Conservation (phyloP, 371 early-diverging fungal genomes). For the Mortierella sp. region DNA sequence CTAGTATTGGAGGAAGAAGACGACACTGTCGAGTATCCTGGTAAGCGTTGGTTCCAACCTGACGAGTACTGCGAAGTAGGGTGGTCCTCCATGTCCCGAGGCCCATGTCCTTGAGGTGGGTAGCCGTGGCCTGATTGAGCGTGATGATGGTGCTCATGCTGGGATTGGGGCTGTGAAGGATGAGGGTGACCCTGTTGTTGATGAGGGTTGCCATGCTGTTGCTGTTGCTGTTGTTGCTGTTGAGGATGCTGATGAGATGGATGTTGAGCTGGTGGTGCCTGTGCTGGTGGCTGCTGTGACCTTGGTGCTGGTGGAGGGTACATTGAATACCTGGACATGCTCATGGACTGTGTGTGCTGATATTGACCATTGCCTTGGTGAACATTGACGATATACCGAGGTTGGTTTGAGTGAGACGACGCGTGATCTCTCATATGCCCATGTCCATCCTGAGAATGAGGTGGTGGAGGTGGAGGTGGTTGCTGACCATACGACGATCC, state of each 20-base stretch:
- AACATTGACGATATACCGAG: slow-evolving; percentile 28
- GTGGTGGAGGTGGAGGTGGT: slow-evolving; percentile 7
- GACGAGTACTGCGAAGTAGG: slow-evolving; percentile 43
- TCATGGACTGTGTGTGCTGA: slow-evolving; percentile 40
- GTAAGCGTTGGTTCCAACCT: slow-evolving; percentile 56
- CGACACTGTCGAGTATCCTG: slow-evolving; percentile 48
- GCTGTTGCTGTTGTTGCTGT: slow-evolving; percentile 28
- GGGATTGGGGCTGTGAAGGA: slow-evolving; percentile 22
- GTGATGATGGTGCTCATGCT: slow-evolving; percentile 35
- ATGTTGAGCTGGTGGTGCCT: slow-evolving; percentile 16
- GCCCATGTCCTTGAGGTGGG: slow-evolving; percentile 21
- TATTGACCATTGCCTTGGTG: slow-evolving; percentile 41
- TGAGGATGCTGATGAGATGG: slow-evolving; percentile 24
- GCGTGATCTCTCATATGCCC: slow-evolving; percentile 18
- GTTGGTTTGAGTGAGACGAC: slow-evolving; percentile 1
- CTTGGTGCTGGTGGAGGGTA: slow-evolving; percentile 45
- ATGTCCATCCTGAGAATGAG: slow-evolving; percentile 32
- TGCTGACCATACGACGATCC: slow-evolving; percentile 30
- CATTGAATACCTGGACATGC: slow-evolving; percentile 53
- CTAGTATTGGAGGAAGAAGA: slow-evolving; percentile 42
- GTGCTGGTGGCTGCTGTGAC: slow-evolving; percentile 21
- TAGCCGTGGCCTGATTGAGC: slow-evolving; percentile 30
- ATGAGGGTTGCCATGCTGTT: slow-evolving; percentile 19
- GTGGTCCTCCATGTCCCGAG: slow-evolving; percentile 47
- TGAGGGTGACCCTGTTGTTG: slow-evolving; percentile 20